Percentiles rank a stretch among this genome's conserved stretches.
Evolutionary conservation across 176 grass and related monocot species (phyloP).

Genomic region (Thinopyrum elongatum): DNA sequence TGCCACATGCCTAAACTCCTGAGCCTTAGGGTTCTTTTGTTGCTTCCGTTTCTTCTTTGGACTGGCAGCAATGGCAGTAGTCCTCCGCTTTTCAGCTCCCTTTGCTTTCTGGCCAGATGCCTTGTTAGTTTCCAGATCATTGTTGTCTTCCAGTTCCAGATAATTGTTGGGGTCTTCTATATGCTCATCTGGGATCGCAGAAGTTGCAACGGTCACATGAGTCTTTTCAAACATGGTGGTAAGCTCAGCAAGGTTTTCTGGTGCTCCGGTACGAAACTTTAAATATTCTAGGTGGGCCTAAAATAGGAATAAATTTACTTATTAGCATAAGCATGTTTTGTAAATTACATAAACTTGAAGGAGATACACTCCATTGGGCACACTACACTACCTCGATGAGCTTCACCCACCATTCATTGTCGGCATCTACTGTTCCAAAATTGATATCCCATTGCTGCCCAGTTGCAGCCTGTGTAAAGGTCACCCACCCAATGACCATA

Average conservation of each 20-base stretch:
- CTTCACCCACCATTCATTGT: not conserved
- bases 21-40: not conserved
- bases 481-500: not conserved
- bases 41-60: conserved; percentile 1
- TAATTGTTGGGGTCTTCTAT: not conserved
- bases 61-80: not conserved
- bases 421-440: not conserved
- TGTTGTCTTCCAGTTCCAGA: not conserved
- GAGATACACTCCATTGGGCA: not conserved
- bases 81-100: not conserved
- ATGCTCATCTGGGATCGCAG: not conserved
- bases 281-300: conserved; percentile 6
- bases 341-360: not conserved
- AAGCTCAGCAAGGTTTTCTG: not conserved
- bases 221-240: not conserved
- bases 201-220: not conserved
- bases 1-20: not conserved
- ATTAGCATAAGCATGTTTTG: not conserved
- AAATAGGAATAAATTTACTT: not conserved
- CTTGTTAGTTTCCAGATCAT: not conserved
- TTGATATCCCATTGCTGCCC: not conserved
- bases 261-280: not conserved
- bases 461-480: conserved; percentile 3
- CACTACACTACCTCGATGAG: not conserved
- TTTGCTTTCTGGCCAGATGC: not conserved